Base-by-base conservation (phyloP, 1,284 basidiomycete species). In the Paramarasmius palmivorus region DNA sequence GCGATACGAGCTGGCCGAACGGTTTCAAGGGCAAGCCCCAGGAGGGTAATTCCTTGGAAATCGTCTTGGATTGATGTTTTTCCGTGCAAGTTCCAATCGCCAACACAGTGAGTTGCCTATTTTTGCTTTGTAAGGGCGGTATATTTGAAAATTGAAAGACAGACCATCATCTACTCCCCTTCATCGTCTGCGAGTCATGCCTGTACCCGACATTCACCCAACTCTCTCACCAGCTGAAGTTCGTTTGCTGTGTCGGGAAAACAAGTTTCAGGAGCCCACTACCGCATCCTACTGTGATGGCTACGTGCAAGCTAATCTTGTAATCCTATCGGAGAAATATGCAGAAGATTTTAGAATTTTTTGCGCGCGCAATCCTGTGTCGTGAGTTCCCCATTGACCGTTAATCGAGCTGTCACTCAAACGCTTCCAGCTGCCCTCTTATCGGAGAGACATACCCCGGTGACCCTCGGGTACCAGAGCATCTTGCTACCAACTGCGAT, bases 291-390 rank as follows among this genome's bases (percentile, higher is more conserved):
- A 15, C 25, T 29, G 22, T 2, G 25, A 46, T 15, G 44, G 44
- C 15, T 29, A 46, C n/a, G 26, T 19, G 25, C 44, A 46, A 19
- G 44, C 44, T 2, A 46, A 46, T 32, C 44, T 46, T 15, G 15
- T 46, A 23, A 46, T 46, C n/a, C 25, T 46, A 12, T 26, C 44
- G 14, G 44, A 46, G 25, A 46, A 26, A 29, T 46, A 46, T 32
- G 44, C 44, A 1, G 25, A 46, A 29, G 44, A 46, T 15, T 46
- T 46, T 19, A 12, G 44, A 26, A 46, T 29, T n/a, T 15, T 46
- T 32, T 46, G 44, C 25, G 29, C 29, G 23, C 10, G 44, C n/a
- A 46, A 46, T 26, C 44, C 44, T 32, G 44, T 46, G 12, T 26
- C 44, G 44, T 46, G n/a, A 32, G 25, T 46, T 10, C 44, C 14